Conservation (phyloP, 305 asterid genomes). For the Fraxinus ornus region DNA sequence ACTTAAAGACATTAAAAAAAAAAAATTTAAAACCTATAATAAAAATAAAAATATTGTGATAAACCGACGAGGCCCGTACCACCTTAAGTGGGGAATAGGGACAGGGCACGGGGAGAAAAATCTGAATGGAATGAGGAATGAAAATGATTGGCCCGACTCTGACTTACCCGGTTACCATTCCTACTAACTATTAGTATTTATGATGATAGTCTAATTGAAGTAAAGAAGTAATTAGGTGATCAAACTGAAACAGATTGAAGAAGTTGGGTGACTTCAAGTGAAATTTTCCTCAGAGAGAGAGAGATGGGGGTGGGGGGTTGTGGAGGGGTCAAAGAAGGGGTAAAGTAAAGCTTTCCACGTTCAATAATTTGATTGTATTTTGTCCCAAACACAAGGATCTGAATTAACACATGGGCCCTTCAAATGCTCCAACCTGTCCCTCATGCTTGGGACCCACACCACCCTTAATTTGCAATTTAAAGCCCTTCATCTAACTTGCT, state of each 20-base stretch:
- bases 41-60: too few species aligned
- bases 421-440: slow-evolving; percentile 59
- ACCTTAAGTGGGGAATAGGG: not conserved
- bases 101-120: not conserved
- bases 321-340: slow-evolving; percentile 45
- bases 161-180: not conserved
- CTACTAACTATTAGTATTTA: not conserved
- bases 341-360: slow-evolving; percentile 54
- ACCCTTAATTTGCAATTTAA: slow-evolving; percentile 26
- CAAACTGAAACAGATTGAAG: not conserved
- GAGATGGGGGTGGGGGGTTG: not conserved
- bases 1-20: not conserved
- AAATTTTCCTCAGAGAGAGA: not conserved
- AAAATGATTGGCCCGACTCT: not conserved
- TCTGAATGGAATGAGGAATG: not conserved
- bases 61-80: not conserved
- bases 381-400: slow-evolving; percentile 46
- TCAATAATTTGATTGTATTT: slow-evolving; percentile 57
- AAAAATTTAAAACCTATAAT: not conserved
- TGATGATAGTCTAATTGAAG: not conserved
- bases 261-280: not conserved
- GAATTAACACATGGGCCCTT: slow-evolving; percentile 52
- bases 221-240: not conserved
- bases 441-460: slow-evolving; percentile 37
- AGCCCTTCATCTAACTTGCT: slow-evolving; percentile 19